Conservation (phyloP, 805 yeast genomes). For the Metschnikowia dekortorum region DNA sequence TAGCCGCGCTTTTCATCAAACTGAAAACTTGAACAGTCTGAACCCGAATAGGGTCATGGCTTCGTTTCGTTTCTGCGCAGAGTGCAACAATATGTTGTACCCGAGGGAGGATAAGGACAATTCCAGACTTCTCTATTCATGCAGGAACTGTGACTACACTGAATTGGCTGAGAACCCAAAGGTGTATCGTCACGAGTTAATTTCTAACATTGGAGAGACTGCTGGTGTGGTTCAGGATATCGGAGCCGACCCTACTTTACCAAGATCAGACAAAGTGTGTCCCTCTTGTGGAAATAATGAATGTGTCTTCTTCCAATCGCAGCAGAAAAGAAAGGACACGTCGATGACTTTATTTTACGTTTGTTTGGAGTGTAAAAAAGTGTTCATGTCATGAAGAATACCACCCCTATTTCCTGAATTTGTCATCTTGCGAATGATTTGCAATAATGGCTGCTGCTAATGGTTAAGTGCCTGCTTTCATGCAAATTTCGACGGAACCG, state of each 20-base stretch:
- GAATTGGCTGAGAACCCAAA: conserved; percentile 85
- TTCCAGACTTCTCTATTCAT: conserved; percentile 75
- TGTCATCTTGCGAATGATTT: neutral
- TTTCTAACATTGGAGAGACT: conserved; percentile 87
- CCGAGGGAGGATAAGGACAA: conserved; percentile 90
- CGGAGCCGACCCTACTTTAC: conserved; percentile 96
- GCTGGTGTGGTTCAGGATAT: conserved; percentile 97
- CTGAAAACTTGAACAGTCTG: neutral
- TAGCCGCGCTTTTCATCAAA: conserved; percentile 1
- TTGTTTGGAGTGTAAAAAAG: conserved; percentile 80
- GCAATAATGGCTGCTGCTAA: neutral
- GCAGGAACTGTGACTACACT: conserved; percentile 91
- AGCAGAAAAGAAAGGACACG: conserved; percentile 91
- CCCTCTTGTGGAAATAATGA: conserved; percentile 84
- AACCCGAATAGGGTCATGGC: conserved; percentile 48
- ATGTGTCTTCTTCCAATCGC: conserved; percentile 95
- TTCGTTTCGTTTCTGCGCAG: conserved; percentile 92
- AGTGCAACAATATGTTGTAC: conserved; percentile 96
- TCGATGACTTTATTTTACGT: conserved; percentile 93
- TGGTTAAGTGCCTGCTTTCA: neutral
- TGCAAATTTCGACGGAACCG: neutral
- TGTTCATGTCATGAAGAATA: conserved; percentile 40
- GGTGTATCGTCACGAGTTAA: conserved; percentile 89
- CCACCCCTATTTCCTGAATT: neutral
- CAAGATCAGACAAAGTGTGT: conserved; percentile 90